Evolutionary conservation across 2,329 filamentous ascomycete species (phyloP).

Genomic region (Daldinia sp.): DNA sequence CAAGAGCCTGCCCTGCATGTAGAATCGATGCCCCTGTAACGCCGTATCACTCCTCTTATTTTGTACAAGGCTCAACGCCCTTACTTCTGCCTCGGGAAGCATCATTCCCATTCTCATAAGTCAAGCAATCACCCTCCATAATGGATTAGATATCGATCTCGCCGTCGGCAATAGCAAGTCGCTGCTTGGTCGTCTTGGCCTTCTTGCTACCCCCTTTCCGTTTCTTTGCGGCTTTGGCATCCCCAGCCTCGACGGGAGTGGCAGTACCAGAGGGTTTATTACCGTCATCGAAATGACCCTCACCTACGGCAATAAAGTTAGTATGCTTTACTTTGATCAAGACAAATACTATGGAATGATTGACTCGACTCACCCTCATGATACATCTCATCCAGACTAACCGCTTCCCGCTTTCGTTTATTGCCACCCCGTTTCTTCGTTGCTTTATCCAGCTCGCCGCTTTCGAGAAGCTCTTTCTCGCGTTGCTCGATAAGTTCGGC

Average conservation of each 20-base stretch:
- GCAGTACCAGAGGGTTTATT: conserved; percentile 87
- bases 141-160: conserved; percentile 56
- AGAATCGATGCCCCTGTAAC: conserved; percentile 34
- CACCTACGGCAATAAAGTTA: conserved; percentile 70
- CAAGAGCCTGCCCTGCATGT: conserved; percentile 26
- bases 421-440: conserved; percentile 69
- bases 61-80: conserved; percentile 35
- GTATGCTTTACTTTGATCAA: conserved; percentile 30
- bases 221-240: conserved; percentile 69
- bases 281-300: conserved; percentile 93
- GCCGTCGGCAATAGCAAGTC: conserved; percentile 76
- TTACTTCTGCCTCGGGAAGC: conserved; percentile 17
- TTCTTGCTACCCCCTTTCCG: conserved; percentile 67
- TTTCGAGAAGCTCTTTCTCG: conserved; percentile 86
- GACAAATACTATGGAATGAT: not conserved
- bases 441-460: conserved; percentile 73
- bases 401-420: conserved; percentile 68
- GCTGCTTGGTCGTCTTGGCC: conserved; percentile 76
- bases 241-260: conserved; percentile 75
- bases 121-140: not conserved
- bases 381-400: conserved; percentile 96
- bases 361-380: conserved; percentile 85
- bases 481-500: conserved; percentile 93
- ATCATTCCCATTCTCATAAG: not conserved
- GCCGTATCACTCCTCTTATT: conserved; percentile 31